Base-by-base conservation (phyloP, 768 basidiomycete species). In the Tulasnella sp. region DNA sequence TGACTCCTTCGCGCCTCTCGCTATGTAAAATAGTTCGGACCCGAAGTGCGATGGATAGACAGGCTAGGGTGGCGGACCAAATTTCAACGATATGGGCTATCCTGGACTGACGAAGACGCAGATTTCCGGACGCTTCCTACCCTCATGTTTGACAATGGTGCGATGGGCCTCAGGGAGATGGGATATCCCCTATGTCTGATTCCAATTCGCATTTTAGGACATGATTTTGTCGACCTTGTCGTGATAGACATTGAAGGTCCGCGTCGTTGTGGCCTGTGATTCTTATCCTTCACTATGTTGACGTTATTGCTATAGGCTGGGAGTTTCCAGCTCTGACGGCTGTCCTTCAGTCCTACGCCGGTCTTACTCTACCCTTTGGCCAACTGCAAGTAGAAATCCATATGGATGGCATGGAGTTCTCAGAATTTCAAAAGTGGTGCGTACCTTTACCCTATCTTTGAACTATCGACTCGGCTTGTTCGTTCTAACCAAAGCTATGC, bases 391-490 rank as follows among this genome's bases (percentile, higher is more conserved):
- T 62, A 4, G 60, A 62, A 48, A 62, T 62, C 34, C 60, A 62
- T 29, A 55, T 75, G 8, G 77, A 75, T 70, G 53, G 71, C 21
- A 75, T 71, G 61, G 70, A 66, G 34, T 82, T 83, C 68, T 67
- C 70, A 0, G 74, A 82, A 55, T 78, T 82, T 66, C 70, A 83
- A 15, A 53, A 66, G 21, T 87, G 82, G 82, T 61, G 15, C 17
- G 48, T 8, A 24, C 17, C 22, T 9, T 10, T 19, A n/a, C 22
- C 8, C 19, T 22, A 19, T 2, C 54, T 5, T 17, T 2, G 17
- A 8, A 4, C 24, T 15, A n/a, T 11, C 4, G 15, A 21, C 31
- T 11, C 24, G 31, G 7, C 21, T 41, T 21, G 3, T 29, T 27
- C 19, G 21, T 17, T 15, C 17, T 22, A 25, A 50, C 27, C 12